Evolutionary conservation across 352 stramenopile genomes (phyloP).

Genomic region (Globisporangium nodosum): DNA sequence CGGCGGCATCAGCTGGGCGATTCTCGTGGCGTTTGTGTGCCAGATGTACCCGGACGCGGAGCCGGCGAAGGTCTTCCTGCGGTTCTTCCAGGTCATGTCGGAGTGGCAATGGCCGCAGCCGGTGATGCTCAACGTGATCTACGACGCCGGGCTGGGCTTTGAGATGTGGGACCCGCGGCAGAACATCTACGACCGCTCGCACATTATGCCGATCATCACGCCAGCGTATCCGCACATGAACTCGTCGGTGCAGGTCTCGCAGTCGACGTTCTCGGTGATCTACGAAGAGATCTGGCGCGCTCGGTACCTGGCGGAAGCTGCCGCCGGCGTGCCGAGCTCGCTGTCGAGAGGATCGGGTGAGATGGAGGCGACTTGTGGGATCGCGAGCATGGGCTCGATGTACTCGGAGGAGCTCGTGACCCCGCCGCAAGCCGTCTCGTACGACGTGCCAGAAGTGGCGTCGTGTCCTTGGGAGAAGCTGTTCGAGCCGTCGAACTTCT

Average conservation of each 20-base stretch:
- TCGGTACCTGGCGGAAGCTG: slow-evolving; percentile 62
- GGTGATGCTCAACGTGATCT: slow-evolving; percentile 84
- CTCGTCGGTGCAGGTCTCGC: slow-evolving; percentile 94
- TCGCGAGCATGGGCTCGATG: background rate
- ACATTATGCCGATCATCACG: slow-evolving; percentile 99
- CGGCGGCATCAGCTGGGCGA: slow-evolving; percentile 97
- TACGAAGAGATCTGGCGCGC: slow-evolving; percentile 88
- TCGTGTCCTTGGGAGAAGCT: slow-evolving; percentile 56
- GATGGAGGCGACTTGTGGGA: background rate
- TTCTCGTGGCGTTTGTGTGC: slow-evolving; percentile 95
- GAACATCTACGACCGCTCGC: slow-evolving; percentile 83
- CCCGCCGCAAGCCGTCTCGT: background rate
- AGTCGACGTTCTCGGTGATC: slow-evolving; percentile 91
- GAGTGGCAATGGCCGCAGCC: slow-evolving; percentile 81
- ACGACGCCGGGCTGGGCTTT: slow-evolving; percentile 71
- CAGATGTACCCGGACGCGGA: slow-evolving; percentile 81
- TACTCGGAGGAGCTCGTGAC: background rate
- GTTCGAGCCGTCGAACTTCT: slow-evolving; percentile 78
- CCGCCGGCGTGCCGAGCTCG: slow-evolving; percentile 39
- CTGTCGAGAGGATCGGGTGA: slow-evolving; percentile 19
- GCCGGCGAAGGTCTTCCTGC: slow-evolving; percentile 66
- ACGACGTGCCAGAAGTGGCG: background rate
- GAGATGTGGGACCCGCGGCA: slow-evolving; percentile 87
- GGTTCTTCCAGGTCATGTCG: slow-evolving; percentile 82
- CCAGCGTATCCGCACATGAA: slow-evolving; percentile 98